These are phyloP conservation scores for Venturiaceae sp. DNA, from an alignment of 2,329 filamentous ascomycete genomes.

Conservation along the genomic window DNA sequence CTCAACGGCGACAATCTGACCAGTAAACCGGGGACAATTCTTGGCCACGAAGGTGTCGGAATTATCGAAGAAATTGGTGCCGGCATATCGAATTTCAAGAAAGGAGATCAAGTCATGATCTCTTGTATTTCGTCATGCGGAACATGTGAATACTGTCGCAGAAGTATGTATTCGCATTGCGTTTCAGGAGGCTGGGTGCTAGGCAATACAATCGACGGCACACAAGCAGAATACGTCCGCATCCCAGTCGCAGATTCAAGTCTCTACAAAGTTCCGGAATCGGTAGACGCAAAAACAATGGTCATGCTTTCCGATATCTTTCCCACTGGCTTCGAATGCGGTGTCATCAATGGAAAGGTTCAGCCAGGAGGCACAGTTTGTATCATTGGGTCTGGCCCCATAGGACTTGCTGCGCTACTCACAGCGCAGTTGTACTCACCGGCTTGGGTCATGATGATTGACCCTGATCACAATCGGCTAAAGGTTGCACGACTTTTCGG, in stretches of 20 bases:
- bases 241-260: constrained; percentile 41
- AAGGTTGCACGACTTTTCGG: constrained; percentile 38
- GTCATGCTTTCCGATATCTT: constrained; percentile 48
- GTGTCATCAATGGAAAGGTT: constrained; percentile 36
- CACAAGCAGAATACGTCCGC: constrained; percentile 47
- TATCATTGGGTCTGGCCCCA: constrained; percentile 46
- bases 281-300: constrained; percentile 30
- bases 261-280: constrained; percentile 34
- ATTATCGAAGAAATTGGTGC: constrained; percentile 45
- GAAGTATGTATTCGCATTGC: neutral
- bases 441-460: constrained; percentile 40
- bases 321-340: constrained; percentile 43
- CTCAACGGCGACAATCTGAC: neutral
- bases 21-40: neutral
- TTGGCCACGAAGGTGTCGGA: constrained; percentile 47
- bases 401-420: constrained; percentile 46
- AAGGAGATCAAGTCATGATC: constrained; percentile 31
- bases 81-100: constrained; percentile 35
- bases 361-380: constrained; percentile 42
- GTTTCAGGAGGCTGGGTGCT: neutral
- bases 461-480: constrained; percentile 39
- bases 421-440: constrained; percentile 47
- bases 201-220: constrained; percentile 31
- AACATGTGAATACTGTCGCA: neutral
- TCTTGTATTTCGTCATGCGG: constrained; percentile 28